phyloP scores from a whole-genome alignment of 306 rosid species.

The Prunus fruticosa region DNA sequence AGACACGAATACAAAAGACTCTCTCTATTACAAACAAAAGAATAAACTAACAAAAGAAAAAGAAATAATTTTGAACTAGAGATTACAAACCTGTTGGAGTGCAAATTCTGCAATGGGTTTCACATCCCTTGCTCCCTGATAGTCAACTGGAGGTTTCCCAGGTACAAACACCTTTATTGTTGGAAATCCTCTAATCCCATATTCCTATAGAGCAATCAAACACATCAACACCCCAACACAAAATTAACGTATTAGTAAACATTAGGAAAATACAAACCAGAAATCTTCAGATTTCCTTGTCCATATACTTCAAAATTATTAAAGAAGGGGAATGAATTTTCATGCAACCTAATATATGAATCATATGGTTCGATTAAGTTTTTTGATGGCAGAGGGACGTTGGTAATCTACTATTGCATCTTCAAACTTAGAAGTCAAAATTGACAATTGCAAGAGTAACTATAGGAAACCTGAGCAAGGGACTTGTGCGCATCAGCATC shows the following conservation, averaged over 20 bases:
- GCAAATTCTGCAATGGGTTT: constrained; percentile 90
- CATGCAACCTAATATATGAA: not conserved
- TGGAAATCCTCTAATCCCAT: constrained; percentile 91
- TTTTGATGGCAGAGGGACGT: not conserved
- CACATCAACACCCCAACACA: constrained; percentile 13
- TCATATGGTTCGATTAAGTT: not conserved
- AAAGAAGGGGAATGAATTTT: not conserved
- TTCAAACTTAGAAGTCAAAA: not conserved
- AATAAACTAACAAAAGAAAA: not conserved
- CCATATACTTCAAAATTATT: not conserved
- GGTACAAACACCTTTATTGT: constrained; percentile 88
- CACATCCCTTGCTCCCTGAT: constrained; percentile 95
- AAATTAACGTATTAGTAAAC: not conserved
- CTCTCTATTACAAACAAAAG: constrained; percentile 7
- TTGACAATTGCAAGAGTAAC: not conserved
- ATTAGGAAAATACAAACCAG: not conserved
- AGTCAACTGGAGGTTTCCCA: constrained; percentile 83
- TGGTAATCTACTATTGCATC: not conserved
- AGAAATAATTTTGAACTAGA: not conserved
- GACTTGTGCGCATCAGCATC: constrained; percentile 93
- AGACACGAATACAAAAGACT: not conserved
- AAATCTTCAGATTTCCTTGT: constrained; percentile 2
- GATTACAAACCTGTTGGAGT: constrained; percentile 66
- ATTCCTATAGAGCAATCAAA: constrained; percentile 54
- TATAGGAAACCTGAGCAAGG: constrained; percentile 70